These are phyloP conservation scores for Mucor circinelloides DNA, from an alignment of 371 early-diverging fungal genomes.

Conservation along the genomic window DNA sequence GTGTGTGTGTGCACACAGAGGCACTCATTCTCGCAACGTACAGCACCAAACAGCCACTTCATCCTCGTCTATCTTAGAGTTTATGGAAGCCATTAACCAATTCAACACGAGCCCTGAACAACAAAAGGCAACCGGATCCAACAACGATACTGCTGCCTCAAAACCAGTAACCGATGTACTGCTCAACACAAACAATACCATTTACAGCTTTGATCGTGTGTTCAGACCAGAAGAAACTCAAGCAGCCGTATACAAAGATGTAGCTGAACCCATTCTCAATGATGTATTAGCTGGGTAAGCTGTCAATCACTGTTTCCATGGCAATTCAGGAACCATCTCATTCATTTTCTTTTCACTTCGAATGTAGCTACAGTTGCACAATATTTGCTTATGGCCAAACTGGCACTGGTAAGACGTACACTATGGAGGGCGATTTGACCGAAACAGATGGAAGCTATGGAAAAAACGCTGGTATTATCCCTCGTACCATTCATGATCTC, in stretches of 20 bases:
- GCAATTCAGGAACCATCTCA: constrained; percentile 11
- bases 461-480: constrained; percentile 84
- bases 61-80: not conserved
- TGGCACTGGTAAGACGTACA: constrained; percentile 90
- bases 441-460: constrained; percentile 30
- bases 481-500: constrained; percentile 81
- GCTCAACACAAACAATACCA: constrained; percentile 54
- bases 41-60: not conserved
- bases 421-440: constrained; percentile 85
- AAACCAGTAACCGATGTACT: constrained; percentile 24
- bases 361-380: constrained; percentile 87
- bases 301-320: constrained; percentile 11
- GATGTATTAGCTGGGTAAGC: constrained; percentile 63
- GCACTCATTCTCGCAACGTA: not conserved
- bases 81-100: not conserved
- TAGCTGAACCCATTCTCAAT: constrained; percentile 82
- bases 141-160: constrained; percentile 4
- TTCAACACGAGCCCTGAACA: not conserved
- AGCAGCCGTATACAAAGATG: constrained; percentile 79
- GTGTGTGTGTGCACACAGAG: not conserved
- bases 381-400: constrained; percentile 97
- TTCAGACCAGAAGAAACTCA: constrained; percentile 89
- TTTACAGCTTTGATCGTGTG: constrained; percentile 91
- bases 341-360: not conserved
- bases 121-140: not conserved